phyloP scores from a whole-genome alignment of 2,329 filamentous ascomycete genomes.

The Botrytis byssoidea region DNA sequence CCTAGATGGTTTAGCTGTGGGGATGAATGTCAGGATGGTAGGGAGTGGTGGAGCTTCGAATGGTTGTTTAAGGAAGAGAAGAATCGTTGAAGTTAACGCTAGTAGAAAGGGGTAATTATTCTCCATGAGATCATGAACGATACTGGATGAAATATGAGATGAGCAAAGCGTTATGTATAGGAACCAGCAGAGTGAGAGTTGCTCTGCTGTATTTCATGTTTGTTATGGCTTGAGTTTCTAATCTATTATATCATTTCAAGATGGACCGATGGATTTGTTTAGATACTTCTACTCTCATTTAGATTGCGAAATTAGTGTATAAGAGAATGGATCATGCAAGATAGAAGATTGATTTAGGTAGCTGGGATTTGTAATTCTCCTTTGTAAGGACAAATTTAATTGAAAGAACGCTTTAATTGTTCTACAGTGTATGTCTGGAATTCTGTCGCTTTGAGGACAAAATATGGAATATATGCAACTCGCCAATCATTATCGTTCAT shows the following conservation, averaged over 20 bases:
- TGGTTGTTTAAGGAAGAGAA: not conserved
- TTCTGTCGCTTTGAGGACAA: no score
- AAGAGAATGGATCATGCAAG: not conserved
- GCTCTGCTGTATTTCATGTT: not conserved
- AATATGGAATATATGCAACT: not conserved
- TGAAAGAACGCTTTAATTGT: not conserved
- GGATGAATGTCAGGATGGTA: not conserved
- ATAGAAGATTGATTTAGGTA: not conserved
- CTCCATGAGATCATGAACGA: no score
- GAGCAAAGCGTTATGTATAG: rapidly evolving
- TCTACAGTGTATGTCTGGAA: not conserved
- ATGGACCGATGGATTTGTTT: not conserved
- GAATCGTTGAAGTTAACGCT: not conserved
- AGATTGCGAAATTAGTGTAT: not conserved
- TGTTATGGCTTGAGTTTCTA: not conserved
- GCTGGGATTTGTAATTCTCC: not conserved
- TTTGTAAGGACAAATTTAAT: not conserved
- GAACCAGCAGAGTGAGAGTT: not conserved
- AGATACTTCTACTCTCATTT: not conserved
- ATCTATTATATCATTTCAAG: not conserved
- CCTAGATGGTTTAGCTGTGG: not conserved
- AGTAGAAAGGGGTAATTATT: not conserved
- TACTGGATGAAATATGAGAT: no score
- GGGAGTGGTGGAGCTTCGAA: not conserved
- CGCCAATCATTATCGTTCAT: not conserved